Conservation (phyloP, 257 asterid genomes). For the Solanum chiquidenum region DNA sequence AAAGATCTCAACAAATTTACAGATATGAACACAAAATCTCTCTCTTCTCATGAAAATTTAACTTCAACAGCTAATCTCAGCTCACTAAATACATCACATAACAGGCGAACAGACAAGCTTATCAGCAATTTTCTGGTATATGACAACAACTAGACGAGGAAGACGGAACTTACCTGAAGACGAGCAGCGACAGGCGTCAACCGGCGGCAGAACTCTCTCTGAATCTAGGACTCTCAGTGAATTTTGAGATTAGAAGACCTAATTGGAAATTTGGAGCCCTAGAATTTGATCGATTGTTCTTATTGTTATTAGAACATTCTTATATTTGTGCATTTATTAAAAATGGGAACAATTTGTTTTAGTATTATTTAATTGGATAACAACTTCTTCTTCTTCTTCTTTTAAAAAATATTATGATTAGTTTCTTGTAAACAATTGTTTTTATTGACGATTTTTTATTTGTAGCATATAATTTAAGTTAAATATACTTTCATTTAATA, state of each 20-base stretch:
- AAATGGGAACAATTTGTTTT: not conserved
- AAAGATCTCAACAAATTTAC: not conserved
- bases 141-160: not conserved
- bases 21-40: conserved; percentile 8
- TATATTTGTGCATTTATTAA: not conserved
- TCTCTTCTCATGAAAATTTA: conserved; percentile 10
- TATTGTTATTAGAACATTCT: not conserved
- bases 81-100: conserved; percentile 23
- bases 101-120: conserved; percentile 50
- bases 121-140: conserved; percentile 30
- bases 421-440: not conserved
- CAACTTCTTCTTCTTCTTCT: too few relatives aligned
- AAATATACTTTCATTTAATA: too few relatives aligned
- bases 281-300: not conserved
- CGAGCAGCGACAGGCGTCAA: not conserved
- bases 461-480: too few relatives aligned
- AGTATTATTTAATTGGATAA: not conserved
- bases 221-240: not conserved
- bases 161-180: not conserved
- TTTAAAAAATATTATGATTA: not conserved
- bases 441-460: too few relatives aligned
- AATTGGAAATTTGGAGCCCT: not conserved
- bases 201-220: not conserved
- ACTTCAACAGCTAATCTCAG: conserved; percentile 16
- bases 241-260: not conserved